Percentiles rank a stretch among this genome's conserved stretches.
These are phyloP conservation scores for Coniochaeta sp. DNA, from an alignment of 2,329 filamentous ascomycete species.

Conservation along the genomic window DNA sequence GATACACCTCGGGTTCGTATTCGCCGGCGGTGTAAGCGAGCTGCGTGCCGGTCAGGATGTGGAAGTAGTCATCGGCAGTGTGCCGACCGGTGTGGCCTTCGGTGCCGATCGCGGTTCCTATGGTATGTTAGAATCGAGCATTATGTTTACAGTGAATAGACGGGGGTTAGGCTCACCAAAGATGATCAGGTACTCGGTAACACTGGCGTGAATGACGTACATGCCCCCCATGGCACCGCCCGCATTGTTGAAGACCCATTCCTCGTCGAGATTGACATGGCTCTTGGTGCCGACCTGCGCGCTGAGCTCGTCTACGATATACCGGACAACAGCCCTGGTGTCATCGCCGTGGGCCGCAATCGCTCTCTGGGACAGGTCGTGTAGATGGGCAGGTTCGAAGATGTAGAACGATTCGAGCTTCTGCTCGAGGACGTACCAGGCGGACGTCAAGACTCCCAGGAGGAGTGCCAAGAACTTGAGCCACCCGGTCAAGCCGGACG, in stretches of 20 bases:
- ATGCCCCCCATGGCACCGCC: conserved; percentile 88
- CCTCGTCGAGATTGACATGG: conserved; percentile 63
- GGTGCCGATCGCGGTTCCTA: conserved; percentile 67
- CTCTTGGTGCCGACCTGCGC: conserved; percentile 38
- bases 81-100: conserved; percentile 85
- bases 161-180: conserved; percentile 44
- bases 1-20: conserved; percentile 64
- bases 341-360: conserved; percentile 67
- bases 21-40: conserved; percentile 64
- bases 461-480: conserved; percentile 45
- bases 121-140: background rate
- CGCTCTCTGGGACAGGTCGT: conserved; percentile 59
- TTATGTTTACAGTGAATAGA: conserved; percentile 8
- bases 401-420: conserved; percentile 64
- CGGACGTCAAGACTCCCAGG: conserved; percentile 44
- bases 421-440: conserved; percentile 50
- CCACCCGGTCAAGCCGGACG: conserved; percentile 22
- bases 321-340: conserved; percentile 59
- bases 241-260: conserved; percentile 90
- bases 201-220: conserved; percentile 84
- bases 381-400: conserved; percentile 62
- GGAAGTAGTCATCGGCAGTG: conserved; percentile 91
- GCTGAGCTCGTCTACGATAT: conserved; percentile 63
- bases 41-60: conserved; percentile 76
- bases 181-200: conserved; percentile 87